Evolutionary conservation across 345 rosid species (phyloP), one percentile per base, ranked within the genome.

Genomic region (Aquilaria yunnanensis): DNA sequence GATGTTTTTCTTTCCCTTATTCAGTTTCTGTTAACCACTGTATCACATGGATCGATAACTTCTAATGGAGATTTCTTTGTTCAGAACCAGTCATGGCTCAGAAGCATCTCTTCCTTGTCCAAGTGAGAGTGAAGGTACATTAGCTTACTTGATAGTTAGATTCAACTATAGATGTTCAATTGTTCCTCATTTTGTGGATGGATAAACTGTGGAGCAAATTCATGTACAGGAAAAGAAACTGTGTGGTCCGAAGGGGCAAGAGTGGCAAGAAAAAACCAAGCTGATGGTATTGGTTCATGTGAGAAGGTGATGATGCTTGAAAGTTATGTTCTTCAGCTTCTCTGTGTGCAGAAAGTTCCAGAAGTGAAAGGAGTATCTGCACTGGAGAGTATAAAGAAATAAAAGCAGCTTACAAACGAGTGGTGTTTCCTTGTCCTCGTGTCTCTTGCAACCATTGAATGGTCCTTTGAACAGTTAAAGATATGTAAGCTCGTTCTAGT

Each of bases 301-400:
- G 59, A 74, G 43, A 71, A 71, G 47, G 67, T 70, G 54, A 63
- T 81, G 78, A 75, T 75, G 84, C 73, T 79, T 37, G 83, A 81
- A 74, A 70, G 79, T 68, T 75, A 58, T 64, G 80, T 72, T 57
- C 69, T 80, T 64, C 75, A 83, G 67, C 72, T 79, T 51, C 72
- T 75, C 57, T 75, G 80, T 60, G 65, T 74, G 53, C 76, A 79
- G 68, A 68, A 68, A 53, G 62, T 47, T 46, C 43, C 43, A 37
- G 43, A 37, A 37, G 23, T 33, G 5, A 63, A 61, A 51, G 62
- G 54, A 34, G 57, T 57, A 53, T 14, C 57, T 30, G 54, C 29
- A 2, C 13, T 6, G 37, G 65, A 30, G 60, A 59, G 46, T 47
- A 2, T 46, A 30, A 71, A 50, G 69, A 71, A 67, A 47, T 37